Conservation (phyloP, 2,329 filamentous ascomycete species). For the Pseudodiploospora longispora region DNA sequence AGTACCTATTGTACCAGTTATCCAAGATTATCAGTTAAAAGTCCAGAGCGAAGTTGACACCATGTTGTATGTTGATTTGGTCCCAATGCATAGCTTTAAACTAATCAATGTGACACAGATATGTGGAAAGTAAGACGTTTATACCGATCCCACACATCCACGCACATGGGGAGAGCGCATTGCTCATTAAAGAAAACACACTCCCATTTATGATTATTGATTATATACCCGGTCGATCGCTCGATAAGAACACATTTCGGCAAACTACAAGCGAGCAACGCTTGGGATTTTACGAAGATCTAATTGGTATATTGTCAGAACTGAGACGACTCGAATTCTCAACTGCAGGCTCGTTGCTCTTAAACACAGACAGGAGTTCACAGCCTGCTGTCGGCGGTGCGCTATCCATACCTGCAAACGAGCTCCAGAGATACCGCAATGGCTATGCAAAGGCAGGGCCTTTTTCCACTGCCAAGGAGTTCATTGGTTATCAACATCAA, state of each 20-base stretch:
- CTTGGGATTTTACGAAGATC: slow-evolving; percentile 7
- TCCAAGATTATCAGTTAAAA: slow-evolving; percentile 10
- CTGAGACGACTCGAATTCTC: slow-evolving; percentile 8
- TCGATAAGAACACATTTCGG: slow-evolving; percentile 1
- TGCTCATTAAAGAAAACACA: slow-evolving; percentile 3
- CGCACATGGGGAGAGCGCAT: slow-evolving; percentile 6
- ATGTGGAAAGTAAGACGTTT: slow-evolving; percentile 6
- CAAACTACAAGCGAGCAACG: slow-evolving; percentile 1
- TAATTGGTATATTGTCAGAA: slow-evolving; percentile 10
- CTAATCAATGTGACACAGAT: slow-evolving; percentile 3
- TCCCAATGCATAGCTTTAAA: not conserved
- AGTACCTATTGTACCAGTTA: slow-evolving; percentile 10
- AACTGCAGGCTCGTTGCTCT: slow-evolving; percentile 9
- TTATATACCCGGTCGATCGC: slow-evolving; percentile 6
- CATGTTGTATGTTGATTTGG: slow-evolving; percentile 5
- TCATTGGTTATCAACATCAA: slow-evolving; percentile 5
- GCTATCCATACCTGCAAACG: slow-evolving; percentile 10
- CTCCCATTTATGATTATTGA: slow-evolving; percentile 10
- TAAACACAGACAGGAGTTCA: slow-evolving; percentile 1
- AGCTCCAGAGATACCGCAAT: slow-evolving; percentile 4
- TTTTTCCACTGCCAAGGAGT: slow-evolving; percentile 1
- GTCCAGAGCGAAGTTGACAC: slow-evolving; percentile 12
- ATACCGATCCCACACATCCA: slow-evolving; percentile 10
- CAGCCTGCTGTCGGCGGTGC: slow-evolving; percentile 12
- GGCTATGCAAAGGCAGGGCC: not conserved